Evolutionary conservation across 179 eudicot species (phyloP).

Genomic region (Camellia oleifera): DNA sequence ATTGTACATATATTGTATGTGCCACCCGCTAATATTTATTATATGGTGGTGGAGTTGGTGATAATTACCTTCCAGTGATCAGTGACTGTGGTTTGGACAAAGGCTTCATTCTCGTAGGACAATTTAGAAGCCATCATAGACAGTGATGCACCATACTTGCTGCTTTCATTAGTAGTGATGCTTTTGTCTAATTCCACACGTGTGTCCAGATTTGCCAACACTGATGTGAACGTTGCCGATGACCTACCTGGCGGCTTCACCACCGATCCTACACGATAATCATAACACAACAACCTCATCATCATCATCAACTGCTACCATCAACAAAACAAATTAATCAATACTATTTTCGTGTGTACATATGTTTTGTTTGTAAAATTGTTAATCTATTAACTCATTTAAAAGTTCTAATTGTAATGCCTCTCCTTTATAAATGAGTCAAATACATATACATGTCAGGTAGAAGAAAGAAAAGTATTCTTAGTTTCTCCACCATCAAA

Average conservation of each 20-base stretch:
- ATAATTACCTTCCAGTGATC: constrained; percentile 44
- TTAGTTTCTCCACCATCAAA: no score
- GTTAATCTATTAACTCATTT: no score
- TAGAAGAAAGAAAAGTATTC: no score
- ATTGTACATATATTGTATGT: no score
- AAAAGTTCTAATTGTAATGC: no score
- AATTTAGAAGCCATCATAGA: constrained; percentile 44
- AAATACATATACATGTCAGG: no score
- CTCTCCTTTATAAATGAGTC: no score
- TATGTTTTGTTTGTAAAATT: no score
- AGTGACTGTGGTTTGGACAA: constrained; percentile 15
- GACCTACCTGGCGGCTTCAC: constrained; percentile 28
- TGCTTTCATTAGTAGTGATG: constrained; percentile 15
- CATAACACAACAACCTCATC: background rate
- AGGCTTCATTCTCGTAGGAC: constrained; percentile 35
- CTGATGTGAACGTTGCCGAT: constrained; percentile 28
- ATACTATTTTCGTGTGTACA: no score
- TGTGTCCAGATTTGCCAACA: constrained; percentile 29
- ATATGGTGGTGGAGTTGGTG: background rate
- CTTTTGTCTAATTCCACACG: constrained; percentile 30
- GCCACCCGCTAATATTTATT: no score
- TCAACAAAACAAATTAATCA: no score
- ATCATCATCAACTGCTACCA: no score
- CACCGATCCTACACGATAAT: constrained; percentile 20
- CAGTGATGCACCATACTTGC: constrained; percentile 23